Evolutionary conservation across 352 stramenopile genomes (phyloP), one percentile per base, ranked within the genome.

Genomic region (Sclerospora graminicola): DNA sequence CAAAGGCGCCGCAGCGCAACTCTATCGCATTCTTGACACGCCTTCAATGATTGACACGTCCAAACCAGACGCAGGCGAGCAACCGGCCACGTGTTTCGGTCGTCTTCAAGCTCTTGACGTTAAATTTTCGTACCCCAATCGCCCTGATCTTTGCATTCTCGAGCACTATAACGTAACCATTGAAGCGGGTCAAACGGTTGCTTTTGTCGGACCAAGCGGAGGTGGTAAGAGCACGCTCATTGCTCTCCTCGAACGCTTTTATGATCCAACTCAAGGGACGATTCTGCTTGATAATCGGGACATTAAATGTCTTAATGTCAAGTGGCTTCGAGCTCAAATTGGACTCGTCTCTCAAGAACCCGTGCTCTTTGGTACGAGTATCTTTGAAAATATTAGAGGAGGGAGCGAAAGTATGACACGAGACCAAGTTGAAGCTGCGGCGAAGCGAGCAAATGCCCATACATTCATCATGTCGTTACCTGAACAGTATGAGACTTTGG

Each of bases 371-470:
- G 80, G 81, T 10, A 75, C 63, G n/a, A 87, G 69, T 1, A 94
- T 97, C 41, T 42, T 54, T 2, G 73, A 97, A n/a, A 97, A 97
- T 51, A 93, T 98, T 48, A 56, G 59, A 5, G 82, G 73, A 23
- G 85, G 76, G 24, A 70, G 54, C 13, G 63, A 63, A 11, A 56
- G 64, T 43, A 75, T 75, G 26, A 85, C 63, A 14, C 60, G 70
- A 8, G 72, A 80, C 18, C 72, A 85, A 50, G 73, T 85, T 14
- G 85, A 51, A 73, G 95, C 41, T 11, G 65, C 65, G 0, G 57
- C 60, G 8, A 68, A 78, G 38, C n/a, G 66, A 34, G 53, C 60
- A 8, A 74, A 72, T 26, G 61, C 57, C 2, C 65, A 76, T 41
- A 53, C 45, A 1, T 75, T 75, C 51, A 96, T 97, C 44, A 73